A percentile compares a stretch with the other conserved stretches of the same genome.
phyloP scores from a whole-genome alignment of 208 protist species.

The Trypanosoma vivax region DNA sequence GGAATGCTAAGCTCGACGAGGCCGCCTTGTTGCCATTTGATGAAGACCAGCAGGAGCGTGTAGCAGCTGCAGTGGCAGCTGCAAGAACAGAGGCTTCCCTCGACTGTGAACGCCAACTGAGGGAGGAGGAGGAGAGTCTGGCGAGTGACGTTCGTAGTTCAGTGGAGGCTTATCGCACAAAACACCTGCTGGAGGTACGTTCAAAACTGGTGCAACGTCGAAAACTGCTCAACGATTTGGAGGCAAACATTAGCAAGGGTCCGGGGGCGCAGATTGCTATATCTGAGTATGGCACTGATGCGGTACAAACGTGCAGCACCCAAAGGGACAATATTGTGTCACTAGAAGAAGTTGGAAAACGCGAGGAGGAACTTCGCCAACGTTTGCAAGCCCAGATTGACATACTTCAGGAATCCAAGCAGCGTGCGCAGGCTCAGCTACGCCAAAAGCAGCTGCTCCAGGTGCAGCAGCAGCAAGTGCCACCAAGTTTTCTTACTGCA shows the following conservation, averaged over 20 bases:
- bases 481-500: neutral
- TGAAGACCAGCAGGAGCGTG: conserved; percentile 28
- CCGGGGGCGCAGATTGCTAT: no score
- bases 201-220: neutral
- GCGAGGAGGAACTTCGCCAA: conserved; percentile 3
- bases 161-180: conserved; percentile 6
- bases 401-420: conserved; percentile 1
- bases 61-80: conserved; percentile 16
- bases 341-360: conserved; percentile 8
- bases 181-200: conserved; percentile 7
- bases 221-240: no score
- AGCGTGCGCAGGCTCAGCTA: conserved; percentile 6
- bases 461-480: conserved; percentile 1
- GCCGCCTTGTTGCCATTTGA: conserved; percentile 21
- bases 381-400: conserved; percentile 10
- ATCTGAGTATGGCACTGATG: no score
- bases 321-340: conserved; percentile 4
- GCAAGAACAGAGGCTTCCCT: conserved; percentile 12
- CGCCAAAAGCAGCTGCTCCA: conserved; percentile 7
- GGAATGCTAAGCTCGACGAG: neutral
- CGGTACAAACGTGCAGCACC: neutral
- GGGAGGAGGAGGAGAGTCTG: conserved; percentile 16
- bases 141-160: conserved; percentile 1
- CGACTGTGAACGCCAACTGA: conserved; percentile 17
- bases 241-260: conserved; percentile 2